Evolutionary conservation across 1,139 yeast genomes (phyloP).

Genomic region (Kodamaea suecica): DNA sequence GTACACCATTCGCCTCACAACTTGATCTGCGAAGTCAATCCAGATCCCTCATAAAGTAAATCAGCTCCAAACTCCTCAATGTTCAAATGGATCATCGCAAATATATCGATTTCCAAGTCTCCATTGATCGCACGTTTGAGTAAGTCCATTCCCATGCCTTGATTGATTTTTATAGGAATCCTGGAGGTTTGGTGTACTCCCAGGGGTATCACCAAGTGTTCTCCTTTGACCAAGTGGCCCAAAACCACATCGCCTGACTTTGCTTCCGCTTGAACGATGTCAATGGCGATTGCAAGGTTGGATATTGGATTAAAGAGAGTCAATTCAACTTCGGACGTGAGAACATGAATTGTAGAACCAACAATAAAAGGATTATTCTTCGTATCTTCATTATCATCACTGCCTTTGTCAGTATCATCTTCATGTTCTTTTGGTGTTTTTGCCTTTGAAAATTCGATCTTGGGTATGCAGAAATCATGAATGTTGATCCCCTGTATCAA

Average conservation of each 20-base stretch:
- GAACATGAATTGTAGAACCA: conserved; percentile 48
- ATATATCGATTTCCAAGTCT: conserved; percentile 43
- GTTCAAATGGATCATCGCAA: conserved; percentile 37
- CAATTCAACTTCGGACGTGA: conserved; percentile 51
- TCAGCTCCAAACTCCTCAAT: conserved; percentile 38
- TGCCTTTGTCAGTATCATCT: too few relatives aligned
- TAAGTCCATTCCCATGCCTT: conserved; percentile 48
- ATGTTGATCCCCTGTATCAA: conserved; percentile 18
- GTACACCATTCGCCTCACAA: too few relatives aligned
- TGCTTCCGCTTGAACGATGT: conserved; percentile 45
- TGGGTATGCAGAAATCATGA: conserved; percentile 16
- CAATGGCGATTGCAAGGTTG: conserved; percentile 40
- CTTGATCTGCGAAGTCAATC: conserved; percentile 3
- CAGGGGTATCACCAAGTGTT: conserved; percentile 41
- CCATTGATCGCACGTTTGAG: conserved; percentile 50
- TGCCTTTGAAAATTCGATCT: conserved; percentile 11
- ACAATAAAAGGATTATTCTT: conserved; percentile 28
- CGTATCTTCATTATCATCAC: too few relatives aligned
- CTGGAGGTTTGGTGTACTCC: conserved; percentile 49
- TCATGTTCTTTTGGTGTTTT: conserved; percentile 5
- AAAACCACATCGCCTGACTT: conserved; percentile 41
- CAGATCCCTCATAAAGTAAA: conserved; percentile 27
- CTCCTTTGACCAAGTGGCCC: conserved; percentile 41
- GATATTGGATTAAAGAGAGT: conserved; percentile 50
- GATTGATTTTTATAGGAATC: conserved; percentile 45